Base-by-base conservation (phyloP, 176 grass and related monocot genomes). In the Elaeis guineensis region DNA sequence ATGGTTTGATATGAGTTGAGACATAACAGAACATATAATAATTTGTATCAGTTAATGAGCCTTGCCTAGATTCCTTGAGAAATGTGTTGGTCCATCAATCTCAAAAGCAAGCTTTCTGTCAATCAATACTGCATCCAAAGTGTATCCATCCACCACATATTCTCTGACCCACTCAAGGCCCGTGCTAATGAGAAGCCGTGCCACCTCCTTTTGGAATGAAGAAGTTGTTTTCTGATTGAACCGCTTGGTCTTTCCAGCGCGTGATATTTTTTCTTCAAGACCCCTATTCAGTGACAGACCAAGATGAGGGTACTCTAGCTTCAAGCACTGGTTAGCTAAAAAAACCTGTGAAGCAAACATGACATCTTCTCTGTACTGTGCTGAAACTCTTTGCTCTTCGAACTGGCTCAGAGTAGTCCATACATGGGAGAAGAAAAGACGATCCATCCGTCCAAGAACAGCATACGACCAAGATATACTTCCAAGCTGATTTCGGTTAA, bases 291-390 rank as follows among this genome's bases (percentile, higher is more conserved):
- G 76, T 57, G 65, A 80, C 63, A 97, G 65, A 25, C 70, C 80
- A 65, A 81, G 87, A 82, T 80, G 63, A 6, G 58, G 68, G 32
- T 77, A 85, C 60, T 88, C 83, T 57, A 97, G 59, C 54, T 91
- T 97, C 72, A 97, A 64, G 29, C 83, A 97, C 49, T 90, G 92
- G 67, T 97, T 97, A 53, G 76, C 83, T 15, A 97, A 78, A 77
- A 85, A 87, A 75, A 97, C 84, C 59, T 97, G 92, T 51, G 86
- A 87, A 75, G 82, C 87, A 72, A 97, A 97, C 88, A 97, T 81
- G 56, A 91, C 84, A 72, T 97, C 80, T 77, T 82, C 80, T 69
- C 84, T 90, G n/a, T 87, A 85, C 54, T 90, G 87, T 52, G 88
- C 80, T 7, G 84, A 97, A 28, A 90, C 32, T 18, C 65, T 54